Base-by-base conservation (phyloP, 345 rosid genomes). In the Gossypium ekmanianum region DNA sequence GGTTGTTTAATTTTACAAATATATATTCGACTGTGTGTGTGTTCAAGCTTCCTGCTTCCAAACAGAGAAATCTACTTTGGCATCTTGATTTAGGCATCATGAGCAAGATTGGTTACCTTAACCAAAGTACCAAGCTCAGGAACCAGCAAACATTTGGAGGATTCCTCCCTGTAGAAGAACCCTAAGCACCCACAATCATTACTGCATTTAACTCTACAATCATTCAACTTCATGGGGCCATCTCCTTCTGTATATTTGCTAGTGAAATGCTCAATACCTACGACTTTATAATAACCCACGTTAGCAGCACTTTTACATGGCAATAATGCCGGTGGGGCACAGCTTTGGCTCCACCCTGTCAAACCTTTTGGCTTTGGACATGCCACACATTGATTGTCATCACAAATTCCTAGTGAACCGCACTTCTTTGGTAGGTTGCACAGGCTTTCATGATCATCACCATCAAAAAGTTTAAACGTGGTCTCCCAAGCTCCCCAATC, bases 131-230 rank as follows among this genome's bases (percentile, higher is more conserved):
- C 75, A 16, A 72, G 64, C 65, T 13, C 75, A 4, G 75, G 66
- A 63, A 68, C 81, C 48, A 61, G 48, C 72, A 68, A 78, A 64
- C 84, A 83, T 44, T 50, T 80, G 3, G 70, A 81, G 0, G 64
- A 71, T 27, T 63, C 73, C 59, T 68, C 74, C 70, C 73, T 69
- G 61, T 76, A 81, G 47, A 81, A 70, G 16, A 65, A 83, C 11
- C 81, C 84, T 68, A 74, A 55, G 65, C 82, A 83, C 73, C 81
- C 79, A 63, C 84, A 76, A 34, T 83, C 86, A 57, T 61, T 63
- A 12, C 65, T 64, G 34, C 89, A 88, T 76, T 71, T 82, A 4
- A 48, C 65, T 51, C 75, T 77, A 73, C 88, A 84, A 10, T 77
- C 54, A 16, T 14, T 47, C 39, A 72, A 73, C 72, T 72, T 80